A percentile compares a stretch with the other conserved stretches of the same genome.
phyloP scores from a whole-genome alignment of 1,284 basidiomycete genomes.

The Tetrapyrgos nigripes region DNA sequence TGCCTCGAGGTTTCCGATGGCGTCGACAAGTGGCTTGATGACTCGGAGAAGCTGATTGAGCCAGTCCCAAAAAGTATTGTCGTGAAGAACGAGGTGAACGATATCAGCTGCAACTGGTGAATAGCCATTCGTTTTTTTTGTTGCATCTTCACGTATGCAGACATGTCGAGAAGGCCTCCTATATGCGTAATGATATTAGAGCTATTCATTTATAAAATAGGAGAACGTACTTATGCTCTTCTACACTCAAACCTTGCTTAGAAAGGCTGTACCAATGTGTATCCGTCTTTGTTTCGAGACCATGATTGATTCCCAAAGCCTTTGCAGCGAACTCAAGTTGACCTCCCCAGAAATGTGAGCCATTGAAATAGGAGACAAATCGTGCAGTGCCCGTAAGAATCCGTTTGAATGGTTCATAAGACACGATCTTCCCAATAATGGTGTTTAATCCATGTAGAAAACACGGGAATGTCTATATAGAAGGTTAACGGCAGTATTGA shows the following conservation, averaged over 20 bases:
- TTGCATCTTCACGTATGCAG: slow-evolving; percentile 31
- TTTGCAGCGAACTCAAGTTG: slow-evolving; percentile 22
- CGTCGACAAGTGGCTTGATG: slow-evolving; percentile 37
- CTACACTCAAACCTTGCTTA: no score
- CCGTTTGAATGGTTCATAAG: slow-evolving; percentile 27
- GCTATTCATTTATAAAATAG: slow-evolving; percentile 26
- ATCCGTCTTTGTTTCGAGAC: slow-evolving; percentile 33
- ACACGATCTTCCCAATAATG: slow-evolving; percentile 32
- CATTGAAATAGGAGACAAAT: slow-evolving; percentile 38
- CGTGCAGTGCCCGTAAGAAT: slow-evolving; percentile 21
- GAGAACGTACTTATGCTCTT: slow-evolving; percentile 23
- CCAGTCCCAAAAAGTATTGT: slow-evolving; percentile 21
- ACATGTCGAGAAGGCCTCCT: slow-evolving; percentile 17
- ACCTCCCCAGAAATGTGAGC: slow-evolving; percentile 40
- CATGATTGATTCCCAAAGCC: slow-evolving; percentile 16
- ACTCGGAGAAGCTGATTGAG: slow-evolving; percentile 30
- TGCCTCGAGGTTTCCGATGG: slow-evolving; percentile 35
- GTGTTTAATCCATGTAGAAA: slow-evolving; percentile 35
- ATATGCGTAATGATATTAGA: not conserved
- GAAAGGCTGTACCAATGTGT: slow-evolving; percentile 33
- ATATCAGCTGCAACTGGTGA: slow-evolving; percentile 29
- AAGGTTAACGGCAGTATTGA: not conserved
- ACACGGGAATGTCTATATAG: slow-evolving; percentile 25
- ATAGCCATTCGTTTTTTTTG: slow-evolving; percentile 24
- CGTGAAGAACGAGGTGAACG: slow-evolving; percentile 22